Evolutionary conservation across 768 basidiomycete species (phyloP).

Genomic region (Xanthoconium stramineum): DNA sequence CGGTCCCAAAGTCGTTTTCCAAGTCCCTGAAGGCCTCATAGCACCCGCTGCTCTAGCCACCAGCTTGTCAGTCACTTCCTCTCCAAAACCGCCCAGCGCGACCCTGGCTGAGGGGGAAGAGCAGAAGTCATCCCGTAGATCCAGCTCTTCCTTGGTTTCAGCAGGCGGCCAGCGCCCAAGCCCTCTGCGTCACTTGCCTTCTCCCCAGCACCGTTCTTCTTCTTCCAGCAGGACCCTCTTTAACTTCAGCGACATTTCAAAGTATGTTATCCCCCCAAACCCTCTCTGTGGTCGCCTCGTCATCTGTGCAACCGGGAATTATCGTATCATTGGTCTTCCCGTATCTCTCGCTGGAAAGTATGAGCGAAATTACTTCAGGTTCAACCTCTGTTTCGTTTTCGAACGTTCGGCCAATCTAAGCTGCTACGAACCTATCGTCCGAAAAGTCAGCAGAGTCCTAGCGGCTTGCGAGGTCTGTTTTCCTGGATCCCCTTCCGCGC

Average conservation of each 20-base stretch:
- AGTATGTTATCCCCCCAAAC: slow-evolving; percentile 89
- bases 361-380: slow-evolving; percentile 83
- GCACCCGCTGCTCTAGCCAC: slow-evolving; percentile 37
- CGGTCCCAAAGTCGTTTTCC: slow-evolving; percentile 88
- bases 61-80: slow-evolving; percentile 30
- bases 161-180: slow-evolving; percentile 43
- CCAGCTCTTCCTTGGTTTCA: slow-evolving; percentile 51
- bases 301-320: slow-evolving; percentile 74
- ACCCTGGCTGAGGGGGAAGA: slow-evolving; percentile 34
- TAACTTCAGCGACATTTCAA: slow-evolving; percentile 87
- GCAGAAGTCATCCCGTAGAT: slow-evolving; percentile 43
- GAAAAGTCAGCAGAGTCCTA: slow-evolving; percentile 90
- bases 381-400: slow-evolving; percentile 97
- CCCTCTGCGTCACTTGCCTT: slow-evolving; percentile 40
- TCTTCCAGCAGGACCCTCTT: slow-evolving; percentile 62
- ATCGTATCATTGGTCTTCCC: slow-evolving; percentile 91
- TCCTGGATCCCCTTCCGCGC: slow-evolving; percentile 3
- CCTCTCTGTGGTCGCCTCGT: slow-evolving; percentile 86
- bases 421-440: slow-evolving; percentile 93
- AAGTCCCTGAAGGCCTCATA: slow-evolving; percentile 92
- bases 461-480: slow-evolving; percentile 78
- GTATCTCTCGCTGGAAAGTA: slow-evolving; percentile 76
- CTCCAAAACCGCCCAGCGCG: slow-evolving; percentile 34
- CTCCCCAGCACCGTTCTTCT: slow-evolving; percentile 46
- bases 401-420: slow-evolving; percentile 86